A percentile compares a stretch with the other conserved stretches of the same genome.
These are phyloP conservation scores for Trichosphaerium sp. DNA, from an alignment of 78 protist genomes.

Conservation along the genomic window DNA sequence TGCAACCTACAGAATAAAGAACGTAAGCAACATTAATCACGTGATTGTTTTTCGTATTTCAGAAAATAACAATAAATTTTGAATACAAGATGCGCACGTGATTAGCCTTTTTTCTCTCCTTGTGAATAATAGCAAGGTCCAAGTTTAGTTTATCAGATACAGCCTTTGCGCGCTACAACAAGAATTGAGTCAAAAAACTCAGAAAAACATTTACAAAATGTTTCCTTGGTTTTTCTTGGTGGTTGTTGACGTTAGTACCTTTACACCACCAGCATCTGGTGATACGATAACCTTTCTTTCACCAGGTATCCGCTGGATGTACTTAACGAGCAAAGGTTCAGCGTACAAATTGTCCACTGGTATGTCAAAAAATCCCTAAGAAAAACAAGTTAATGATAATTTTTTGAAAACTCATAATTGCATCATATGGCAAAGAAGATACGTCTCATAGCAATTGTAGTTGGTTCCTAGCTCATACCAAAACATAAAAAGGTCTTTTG, in stretches of 20 bases:
- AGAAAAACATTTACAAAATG: background rate
- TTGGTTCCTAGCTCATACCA: no score
- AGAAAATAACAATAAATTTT: background rate
- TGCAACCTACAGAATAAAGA: conserved; percentile 1
- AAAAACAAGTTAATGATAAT: background rate
- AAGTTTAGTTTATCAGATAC: conserved; percentile 58
- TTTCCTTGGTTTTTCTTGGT: no score
- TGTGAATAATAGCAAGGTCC: conserved; percentile 71
- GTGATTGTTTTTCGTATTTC: background rate
- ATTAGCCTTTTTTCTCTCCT: conserved; percentile 67
- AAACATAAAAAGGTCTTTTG: no score
- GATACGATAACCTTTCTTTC: conserved; percentile 56
- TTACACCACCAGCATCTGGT: conserved; percentile 79
- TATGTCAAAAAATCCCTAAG: conserved; percentile 56
- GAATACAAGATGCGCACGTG: conserved; percentile 20
- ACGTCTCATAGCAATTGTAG: no score
- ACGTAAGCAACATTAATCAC: background rate
- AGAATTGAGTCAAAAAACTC: background rate
- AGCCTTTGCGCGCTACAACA: conserved; percentile 36
- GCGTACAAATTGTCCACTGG: conserved; percentile 78
- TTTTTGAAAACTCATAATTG: no score
- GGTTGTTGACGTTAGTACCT: no score
- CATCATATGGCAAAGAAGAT: no score
- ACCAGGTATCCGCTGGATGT: conserved; percentile 20
- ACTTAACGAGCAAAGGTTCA: conserved; percentile 57